These are phyloP conservation scores for Phytomonas serpens DNA, from an alignment of 208 protist species.

Conservation along the genomic window DNA sequence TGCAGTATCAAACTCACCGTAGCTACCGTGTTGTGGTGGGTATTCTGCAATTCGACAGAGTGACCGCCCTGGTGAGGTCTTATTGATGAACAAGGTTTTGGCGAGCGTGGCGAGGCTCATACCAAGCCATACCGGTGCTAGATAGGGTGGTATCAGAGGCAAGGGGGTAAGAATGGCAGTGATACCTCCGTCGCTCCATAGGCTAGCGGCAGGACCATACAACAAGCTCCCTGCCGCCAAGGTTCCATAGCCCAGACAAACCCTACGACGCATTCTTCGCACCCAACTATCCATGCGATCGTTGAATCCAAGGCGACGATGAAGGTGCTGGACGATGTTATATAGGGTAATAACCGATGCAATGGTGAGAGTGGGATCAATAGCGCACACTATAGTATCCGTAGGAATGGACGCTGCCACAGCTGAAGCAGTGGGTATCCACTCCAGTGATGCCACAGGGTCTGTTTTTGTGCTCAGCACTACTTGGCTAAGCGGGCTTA, in stretches of 20 bases:
- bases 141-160: constrained; percentile 52
- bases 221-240: constrained; percentile 19
- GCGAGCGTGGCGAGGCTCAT: constrained; percentile 30
- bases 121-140: constrained; percentile 75
- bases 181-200: constrained; percentile 1
- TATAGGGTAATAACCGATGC: constrained; percentile 46
- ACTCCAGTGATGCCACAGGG: constrained; percentile 4
- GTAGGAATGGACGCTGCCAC: constrained; percentile 5
- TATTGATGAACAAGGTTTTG: constrained; percentile 50
- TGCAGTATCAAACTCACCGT: constrained; percentile 48
- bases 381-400: constrained; percentile 13
- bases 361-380: constrained; percentile 54
- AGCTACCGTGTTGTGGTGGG: constrained; percentile 57
- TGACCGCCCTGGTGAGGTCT: constrained; percentile 42
- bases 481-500: background rate
- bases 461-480: background rate
- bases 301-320: constrained; percentile 61
- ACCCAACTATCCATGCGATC: constrained; percentile 49
- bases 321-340: constrained; percentile 41
- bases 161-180: constrained; percentile 3
- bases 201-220: constrained; percentile 13
- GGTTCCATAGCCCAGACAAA: constrained; percentile 15
- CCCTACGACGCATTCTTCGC: constrained; percentile 14
- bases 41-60: constrained; percentile 36
- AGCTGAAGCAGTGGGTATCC: constrained; percentile 3